Conservation (phyloP, 2,329 filamentous ascomycete species). For the Arachnomyces sp. region DNA sequence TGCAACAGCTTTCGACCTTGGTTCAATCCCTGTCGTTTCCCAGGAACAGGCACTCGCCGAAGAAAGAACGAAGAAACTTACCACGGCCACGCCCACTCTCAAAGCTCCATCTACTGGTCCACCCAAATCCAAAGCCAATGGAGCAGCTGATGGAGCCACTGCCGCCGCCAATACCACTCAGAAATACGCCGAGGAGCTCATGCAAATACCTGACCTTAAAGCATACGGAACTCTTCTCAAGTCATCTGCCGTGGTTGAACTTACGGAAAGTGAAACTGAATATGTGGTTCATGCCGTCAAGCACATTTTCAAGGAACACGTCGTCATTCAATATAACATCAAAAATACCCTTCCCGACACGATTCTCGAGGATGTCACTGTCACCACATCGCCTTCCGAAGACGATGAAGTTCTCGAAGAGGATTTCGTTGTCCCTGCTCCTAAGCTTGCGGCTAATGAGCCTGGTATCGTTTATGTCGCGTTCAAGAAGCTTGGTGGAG, state of each 20-base stretch:
- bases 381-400: slow-evolving; percentile 69
- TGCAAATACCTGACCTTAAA: slow-evolving; percentile 83
- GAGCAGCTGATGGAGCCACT: slow-evolving; percentile 65
- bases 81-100: slow-evolving; percentile 80
- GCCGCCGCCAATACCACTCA: slow-evolving; percentile 72
- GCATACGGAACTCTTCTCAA: slow-evolving; percentile 87
- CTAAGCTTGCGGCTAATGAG: slow-evolving; percentile 72
- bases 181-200: slow-evolving; percentile 79
- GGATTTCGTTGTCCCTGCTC: slow-evolving; percentile 85
- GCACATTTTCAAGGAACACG: slow-evolving; percentile 94
- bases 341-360: slow-evolving; percentile 94
- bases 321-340: slow-evolving; percentile 93
- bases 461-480: slow-evolving; percentile 92
- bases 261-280: slow-evolving; percentile 95
- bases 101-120: slow-evolving; percentile 81
- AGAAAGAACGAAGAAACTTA: slow-evolving; percentile 95
- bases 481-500: slow-evolving; percentile 74
- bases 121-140: slow-evolving; percentile 58
- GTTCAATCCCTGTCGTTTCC: slow-evolving; percentile 83
- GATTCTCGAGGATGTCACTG: slow-evolving; percentile 79
- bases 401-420: slow-evolving; percentile 71
- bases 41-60: slow-evolving; percentile 93
- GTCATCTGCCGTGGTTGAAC: slow-evolving; percentile 74
- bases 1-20: slow-evolving; percentile 77
- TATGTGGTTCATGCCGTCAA: slow-evolving; percentile 92